Evolutionary conservation across 2,329 filamentous ascomycete species (phyloP).

Genomic region (Cryphonectria nitschkei): DNA sequence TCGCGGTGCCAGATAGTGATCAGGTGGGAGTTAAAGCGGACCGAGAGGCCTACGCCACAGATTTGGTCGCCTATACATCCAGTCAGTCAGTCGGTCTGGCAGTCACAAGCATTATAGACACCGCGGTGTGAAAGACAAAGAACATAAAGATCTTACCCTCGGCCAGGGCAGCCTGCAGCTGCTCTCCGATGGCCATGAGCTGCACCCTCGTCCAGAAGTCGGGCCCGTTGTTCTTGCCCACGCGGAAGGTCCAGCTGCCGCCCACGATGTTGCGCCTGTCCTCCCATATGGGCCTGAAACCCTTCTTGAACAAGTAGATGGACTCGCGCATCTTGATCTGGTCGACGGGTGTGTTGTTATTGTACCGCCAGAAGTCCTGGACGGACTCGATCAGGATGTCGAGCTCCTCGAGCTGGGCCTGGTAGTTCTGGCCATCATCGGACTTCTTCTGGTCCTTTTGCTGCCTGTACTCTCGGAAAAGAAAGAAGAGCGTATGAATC

Average conservation of each 20-base stretch:
- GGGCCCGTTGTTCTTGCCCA: constrained; percentile 73
- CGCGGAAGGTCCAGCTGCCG: constrained; percentile 90
- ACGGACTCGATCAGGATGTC: constrained; percentile 73
- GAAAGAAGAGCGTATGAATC: constrained; percentile 8
- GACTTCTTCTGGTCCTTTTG: constrained; percentile 48
- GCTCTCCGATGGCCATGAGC: constrained; percentile 81
- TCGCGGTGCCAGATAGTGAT: constrained; percentile 94
- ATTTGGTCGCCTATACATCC: constrained; percentile 72
- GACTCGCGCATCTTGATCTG: constrained; percentile 78
- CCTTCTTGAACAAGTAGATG: constrained; percentile 78
- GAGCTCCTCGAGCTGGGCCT: constrained; percentile 63
- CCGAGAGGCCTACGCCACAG: constrained; percentile 84
- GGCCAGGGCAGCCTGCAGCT: constrained; percentile 74
- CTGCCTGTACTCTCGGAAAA: constrained; percentile 38
- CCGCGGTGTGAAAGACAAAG: not conserved
- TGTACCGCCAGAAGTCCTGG: constrained; percentile 83
- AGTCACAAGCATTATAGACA: not conserved
- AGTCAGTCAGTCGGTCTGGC: not conserved
- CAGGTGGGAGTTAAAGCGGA: constrained; percentile 60
- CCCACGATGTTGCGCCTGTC: constrained; percentile 85
- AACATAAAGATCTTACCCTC: constrained; percentile 54
- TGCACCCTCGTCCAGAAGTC: constrained; percentile 83
- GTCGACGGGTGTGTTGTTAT: constrained; percentile 79
- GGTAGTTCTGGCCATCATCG: constrained; percentile 50
- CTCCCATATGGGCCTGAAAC: constrained; percentile 79